Evolutionary conservation across 345 rosid genomes (phyloP).

Genomic region (Hibiscus syriacus): DNA sequence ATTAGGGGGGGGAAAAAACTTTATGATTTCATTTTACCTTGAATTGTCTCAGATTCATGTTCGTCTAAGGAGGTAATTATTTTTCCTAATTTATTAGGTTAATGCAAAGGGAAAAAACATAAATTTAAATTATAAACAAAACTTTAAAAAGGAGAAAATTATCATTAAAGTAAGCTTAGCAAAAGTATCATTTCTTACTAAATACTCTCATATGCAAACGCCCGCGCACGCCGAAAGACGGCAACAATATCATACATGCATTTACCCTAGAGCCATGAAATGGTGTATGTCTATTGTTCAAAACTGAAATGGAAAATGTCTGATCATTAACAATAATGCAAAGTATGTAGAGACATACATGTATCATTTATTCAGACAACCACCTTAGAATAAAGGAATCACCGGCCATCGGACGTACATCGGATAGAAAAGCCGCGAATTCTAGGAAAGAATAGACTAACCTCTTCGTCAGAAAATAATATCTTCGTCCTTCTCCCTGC

Average conservation of each 20-base stretch:
- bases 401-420: neutral
- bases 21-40: no score
- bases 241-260: neutral
- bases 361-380: conserved; percentile 20
- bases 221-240: neutral
- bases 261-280: neutral
- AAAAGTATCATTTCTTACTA: no score
- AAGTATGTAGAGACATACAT: conserved; percentile 9
- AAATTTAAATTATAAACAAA: no score
- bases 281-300: neutral
- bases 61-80: no score
- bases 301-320: neutral
- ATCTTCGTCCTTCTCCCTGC: conserved; percentile 60
- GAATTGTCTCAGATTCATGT: no score
- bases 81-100: no score
- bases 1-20: no score
- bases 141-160: no score
- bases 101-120: no score
- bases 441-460: conserved; percentile 15
- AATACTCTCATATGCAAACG: no score
- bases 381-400: neutral
- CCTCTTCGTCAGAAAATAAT: conserved; percentile 54
- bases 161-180: no score
- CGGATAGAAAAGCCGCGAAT: conserved; percentile 12
- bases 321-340: conserved; percentile 4